Evolutionary conservation across 352 stramenopile species (phyloP).

Genomic region (Thraustochytrium striatum): DNA sequence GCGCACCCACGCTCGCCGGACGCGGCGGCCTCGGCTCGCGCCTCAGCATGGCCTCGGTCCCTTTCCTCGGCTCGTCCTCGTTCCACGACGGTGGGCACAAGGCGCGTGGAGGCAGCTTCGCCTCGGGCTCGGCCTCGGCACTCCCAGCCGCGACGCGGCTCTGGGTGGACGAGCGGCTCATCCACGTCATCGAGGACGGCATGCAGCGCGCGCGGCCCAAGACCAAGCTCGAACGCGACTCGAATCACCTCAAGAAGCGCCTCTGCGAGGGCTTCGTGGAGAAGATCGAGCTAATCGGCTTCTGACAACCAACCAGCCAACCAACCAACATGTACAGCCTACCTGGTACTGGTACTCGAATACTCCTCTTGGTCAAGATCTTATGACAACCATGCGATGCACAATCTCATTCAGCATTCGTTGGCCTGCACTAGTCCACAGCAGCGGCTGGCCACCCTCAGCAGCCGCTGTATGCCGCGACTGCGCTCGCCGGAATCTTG

Average conservation of each 20-base stretch:
- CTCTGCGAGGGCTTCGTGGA: constrained; percentile 1
- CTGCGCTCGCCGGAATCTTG: too few relatives aligned
- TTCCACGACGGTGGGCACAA: too few relatives aligned
- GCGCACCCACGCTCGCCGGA: too few relatives aligned
- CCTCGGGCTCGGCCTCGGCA: background rate
- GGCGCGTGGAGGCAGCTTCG: constrained; percentile 5
- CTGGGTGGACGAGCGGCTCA: background rate
- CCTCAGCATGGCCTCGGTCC: too few relatives aligned
- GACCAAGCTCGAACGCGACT: background rate
- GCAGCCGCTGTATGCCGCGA: too few relatives aligned
- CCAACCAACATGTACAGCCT: background rate
- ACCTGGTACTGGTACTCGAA: background rate
- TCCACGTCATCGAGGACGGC: background rate
- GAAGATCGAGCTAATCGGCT: constrained; percentile 18
- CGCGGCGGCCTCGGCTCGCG: too few relatives aligned
- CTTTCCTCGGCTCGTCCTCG: too few relatives aligned
- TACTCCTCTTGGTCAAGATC: background rate
- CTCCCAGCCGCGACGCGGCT: background rate
- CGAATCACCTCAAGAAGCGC: background rate
- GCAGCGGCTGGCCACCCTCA: too few relatives aligned
- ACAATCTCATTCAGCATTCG: background rate
- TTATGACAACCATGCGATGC: background rate
- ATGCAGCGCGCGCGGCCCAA: background rate
- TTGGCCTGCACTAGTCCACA: too few relatives aligned
- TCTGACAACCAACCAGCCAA: too few relatives aligned